Base-by-base conservation (phyloP, 2,329 filamentous ascomycete genomes). In the Arthrobotrys megalospora region DNA sequence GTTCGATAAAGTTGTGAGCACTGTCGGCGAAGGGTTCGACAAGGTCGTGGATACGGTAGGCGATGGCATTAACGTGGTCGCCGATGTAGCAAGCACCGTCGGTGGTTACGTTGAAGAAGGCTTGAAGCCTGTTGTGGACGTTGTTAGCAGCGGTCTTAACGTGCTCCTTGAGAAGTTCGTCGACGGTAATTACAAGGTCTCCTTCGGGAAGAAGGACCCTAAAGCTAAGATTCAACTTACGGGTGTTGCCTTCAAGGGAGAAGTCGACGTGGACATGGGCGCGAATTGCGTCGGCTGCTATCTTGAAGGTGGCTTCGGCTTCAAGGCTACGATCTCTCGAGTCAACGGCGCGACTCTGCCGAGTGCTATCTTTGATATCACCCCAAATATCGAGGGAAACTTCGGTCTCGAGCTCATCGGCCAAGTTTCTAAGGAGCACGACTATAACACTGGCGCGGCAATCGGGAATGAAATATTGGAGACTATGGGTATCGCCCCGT, bases 201-300 rank as follows among this genome's bases (percentile, higher is more conserved):
- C 36, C 7, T 60, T 60, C 36, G 68, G 58, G 10, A 65, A 64
- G 14, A 41, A 63, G 7, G 68, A 64, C n/a, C 48, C 68, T 1
- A 72, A 65, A 4, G 7, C n/a, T 12, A 64, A 34, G 11, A 43
- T 72, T 5, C 14, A 34, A 19, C 24, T 43, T 16, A 43, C 34
- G 6, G 55, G 34, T 36, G 38, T 53, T 6, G n/a, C n/a, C 3
- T 32, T 43, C 6, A 38, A 3, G 6, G 58, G 41, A 10, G 60
- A 48, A 1, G 38, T 36, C 12, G 58, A 55, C 6, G 48, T 34
- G 7, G 52, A 38, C 16, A 47, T 53, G 34, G 45, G 43, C 2
- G 47, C 14, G 6, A 14, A 19, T 19, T 72, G 68, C 24, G 16
- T 72, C 24, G 68, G 68, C n/a, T 72, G 68, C 21, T 72, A 64